A percentile compares a stretch with the other conserved stretches of the same genome.
Evolutionary conservation across 805 yeast genomes (phyloP).

Genomic region (Diddensiella santjacobensis): DNA sequence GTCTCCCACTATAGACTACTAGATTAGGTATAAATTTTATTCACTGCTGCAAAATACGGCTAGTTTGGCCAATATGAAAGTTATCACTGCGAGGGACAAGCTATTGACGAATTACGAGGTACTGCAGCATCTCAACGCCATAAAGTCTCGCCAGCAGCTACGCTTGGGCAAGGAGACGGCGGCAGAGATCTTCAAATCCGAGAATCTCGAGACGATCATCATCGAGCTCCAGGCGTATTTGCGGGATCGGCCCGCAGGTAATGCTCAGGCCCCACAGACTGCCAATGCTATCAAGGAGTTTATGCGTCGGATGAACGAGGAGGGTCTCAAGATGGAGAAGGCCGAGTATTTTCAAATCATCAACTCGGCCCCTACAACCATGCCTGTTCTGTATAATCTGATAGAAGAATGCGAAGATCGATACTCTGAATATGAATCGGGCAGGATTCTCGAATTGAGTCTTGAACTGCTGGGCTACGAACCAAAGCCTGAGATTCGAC

Average conservation of each 20-base stretch:
- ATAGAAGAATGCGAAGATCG: constrained; percentile 92
- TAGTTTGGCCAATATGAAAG: constrained; percentile 35
- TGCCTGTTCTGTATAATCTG: constrained; percentile 74
- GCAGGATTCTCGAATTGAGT: constrained; percentile 54
- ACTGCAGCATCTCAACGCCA: constrained; percentile 41
- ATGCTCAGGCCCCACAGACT: constrained; percentile 34
- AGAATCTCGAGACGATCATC: constrained; percentile 33
- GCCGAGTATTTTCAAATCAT: constrained; percentile 81
- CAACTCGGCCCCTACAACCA: constrained; percentile 71
- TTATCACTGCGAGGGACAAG: constrained; percentile 50
- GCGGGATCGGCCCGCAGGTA: constrained; percentile 38
- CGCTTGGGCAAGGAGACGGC: not conserved
- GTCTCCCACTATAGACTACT: too few species aligned
- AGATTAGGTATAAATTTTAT: too few species aligned
- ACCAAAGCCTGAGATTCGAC: constrained; percentile 30
- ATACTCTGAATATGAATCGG: constrained; percentile 63
- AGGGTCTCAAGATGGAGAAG: constrained; percentile 60
- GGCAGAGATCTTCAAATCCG: constrained; percentile 10
- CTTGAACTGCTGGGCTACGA: constrained; percentile 36
- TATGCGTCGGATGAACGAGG: constrained; percentile 40
- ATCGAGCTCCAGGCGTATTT: constrained; percentile 37
- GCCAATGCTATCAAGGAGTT: constrained; percentile 36
- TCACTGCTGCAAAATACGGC: too few species aligned
- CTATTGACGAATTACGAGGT: constrained; percentile 68
- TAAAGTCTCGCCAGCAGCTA: constrained; percentile 7